phyloP scores from a whole-genome alignment of 1,139 yeast genomes.

The Arxiozyma slooffiae region DNA sequence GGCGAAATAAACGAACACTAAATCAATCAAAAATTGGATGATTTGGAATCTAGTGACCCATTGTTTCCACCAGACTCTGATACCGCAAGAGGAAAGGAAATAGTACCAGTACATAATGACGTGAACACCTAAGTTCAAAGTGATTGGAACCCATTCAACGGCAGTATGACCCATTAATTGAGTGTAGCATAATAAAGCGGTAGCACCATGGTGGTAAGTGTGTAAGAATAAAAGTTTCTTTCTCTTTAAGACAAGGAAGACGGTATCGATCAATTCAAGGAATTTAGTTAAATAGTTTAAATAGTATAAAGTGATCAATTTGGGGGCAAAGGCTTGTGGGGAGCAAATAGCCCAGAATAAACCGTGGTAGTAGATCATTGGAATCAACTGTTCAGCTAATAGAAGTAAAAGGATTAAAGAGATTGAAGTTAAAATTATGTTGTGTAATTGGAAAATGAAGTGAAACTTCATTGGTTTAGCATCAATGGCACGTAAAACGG shows the following conservation, averaged over 20 bases:
- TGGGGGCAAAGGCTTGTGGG: constrained; percentile 72
- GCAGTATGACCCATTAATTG: constrained; percentile 87
- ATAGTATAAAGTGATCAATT: constrained; percentile 73
- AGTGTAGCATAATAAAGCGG: constrained; percentile 89
- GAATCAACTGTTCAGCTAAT: constrained; percentile 74
- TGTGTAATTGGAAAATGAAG: constrained; percentile 70
- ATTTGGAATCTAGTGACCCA: constrained; percentile 98
- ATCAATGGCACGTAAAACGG: constrained; percentile 40
- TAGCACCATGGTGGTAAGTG: constrained; percentile 97
- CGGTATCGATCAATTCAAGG: constrained; percentile 82
- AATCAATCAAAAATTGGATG: constrained; percentile 83
- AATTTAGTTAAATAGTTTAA: constrained; percentile 69
- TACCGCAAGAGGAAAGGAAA: constrained; percentile 86
- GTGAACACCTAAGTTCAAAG: constrained; percentile 83
- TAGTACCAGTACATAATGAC: constrained; percentile 98
- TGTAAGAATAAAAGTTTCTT: constrained; percentile 86
- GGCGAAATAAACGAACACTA: constrained; percentile 84
- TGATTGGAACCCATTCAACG: constrained; percentile 91
- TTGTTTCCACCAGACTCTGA: constrained; percentile 98
- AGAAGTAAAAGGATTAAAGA: constrained; percentile 61
- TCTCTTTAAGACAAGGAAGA: constrained; percentile 82
- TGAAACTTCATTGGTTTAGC: constrained; percentile 64
- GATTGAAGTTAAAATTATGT: constrained; percentile 59
- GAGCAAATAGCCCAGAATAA: constrained; percentile 78
- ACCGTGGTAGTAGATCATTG: constrained; percentile 70